Evolutionary conservation across 768 basidiomycete genomes (phyloP), one percentile per base, ranked within the genome.

Genomic region (Mycena floridula): DNA sequence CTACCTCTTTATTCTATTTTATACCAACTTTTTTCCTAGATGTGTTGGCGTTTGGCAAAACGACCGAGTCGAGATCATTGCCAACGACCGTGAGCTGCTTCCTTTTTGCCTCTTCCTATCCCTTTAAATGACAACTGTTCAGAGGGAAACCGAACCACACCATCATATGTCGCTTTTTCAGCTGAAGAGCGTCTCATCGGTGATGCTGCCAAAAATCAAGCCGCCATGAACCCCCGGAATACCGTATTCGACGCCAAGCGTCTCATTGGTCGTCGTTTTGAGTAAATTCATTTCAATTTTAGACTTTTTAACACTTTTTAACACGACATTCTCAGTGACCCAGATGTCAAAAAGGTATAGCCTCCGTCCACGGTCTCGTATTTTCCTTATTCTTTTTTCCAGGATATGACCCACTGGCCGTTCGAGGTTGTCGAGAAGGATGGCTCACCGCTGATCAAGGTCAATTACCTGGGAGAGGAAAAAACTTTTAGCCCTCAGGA

Each of bases 11-110:
- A 21, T 24, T 48, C 47, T 40, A 50, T 59, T 59, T 51, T 53
- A 37, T 22, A 25, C 48, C 22, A 43, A 11, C 58, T 57, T 56
- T 44, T 52, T 56, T 42, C 58, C 27, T 56, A 95, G 92, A 39
- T 98, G 94, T 66, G 95, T 97, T 57, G 95, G 92, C 74, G 93
- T 98, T 61, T 97, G 94, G 94, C 91, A 95, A 79, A 93, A 96
- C 69, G 95, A 98, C 80, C 92, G 95, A 60, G 94, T 98, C 59
- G 94, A 98, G 69, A 97, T 97, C 75, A 97, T 97, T 64, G 86
- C 90, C 73, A 93, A 93, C 60, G 90, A 93, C 77, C 90, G 87
- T 90, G 56, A 67, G 88, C 74, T 43, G 12, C 27, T 36, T 44
- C 45, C 43, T 43, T 8, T 40, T 24, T 18, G 27, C 22, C n/a